phyloP scores from a whole-genome alignment of 2,329 filamentous ascomycete species.

The Helminthosporium solani region DNA sequence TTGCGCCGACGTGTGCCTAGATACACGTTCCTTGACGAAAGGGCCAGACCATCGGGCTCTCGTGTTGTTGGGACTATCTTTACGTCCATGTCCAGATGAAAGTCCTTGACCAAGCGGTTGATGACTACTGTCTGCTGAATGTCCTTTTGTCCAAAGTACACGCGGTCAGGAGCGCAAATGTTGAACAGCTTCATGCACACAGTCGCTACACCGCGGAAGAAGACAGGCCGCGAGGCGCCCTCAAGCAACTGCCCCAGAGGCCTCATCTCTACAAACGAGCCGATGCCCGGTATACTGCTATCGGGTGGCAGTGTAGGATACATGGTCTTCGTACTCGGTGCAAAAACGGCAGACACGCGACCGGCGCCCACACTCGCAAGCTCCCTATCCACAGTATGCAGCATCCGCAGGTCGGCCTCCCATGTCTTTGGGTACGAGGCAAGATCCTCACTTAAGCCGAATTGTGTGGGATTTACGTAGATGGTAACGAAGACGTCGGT shows the following conservation, averaged over 20 bases:
- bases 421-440: constrained; percentile 88
- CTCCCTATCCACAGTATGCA: constrained; percentile 69
- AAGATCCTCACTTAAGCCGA: constrained; percentile 85
- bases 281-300: constrained; percentile 71
- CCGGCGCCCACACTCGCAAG: constrained; percentile 60
- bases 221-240: constrained; percentile 82
- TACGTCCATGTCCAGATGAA: constrained; percentile 75
- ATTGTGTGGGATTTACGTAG: constrained; percentile 96
- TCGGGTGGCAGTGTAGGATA: constrained; percentile 79
- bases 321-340: constrained; percentile 78
- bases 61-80: constrained; percentile 73
- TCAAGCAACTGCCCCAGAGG: constrained; percentile 80
- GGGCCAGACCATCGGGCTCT: constrained; percentile 78
- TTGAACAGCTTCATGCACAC: constrained; percentile 95
- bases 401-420: constrained; percentile 69
- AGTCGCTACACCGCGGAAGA: constrained; percentile 94
- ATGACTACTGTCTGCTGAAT: constrained; percentile 94
- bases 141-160: constrained; percentile 97
- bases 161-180: constrained; percentile 72
- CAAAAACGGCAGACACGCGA: constrained; percentile 79
- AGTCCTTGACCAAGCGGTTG: constrained; percentile 81
- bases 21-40: constrained; percentile 94
- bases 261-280: constrained; percentile 89
- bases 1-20: constrained; percentile 72
- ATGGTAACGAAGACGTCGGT: constrained; percentile 86